phyloP scores from a whole-genome alignment of 2,329 filamentous ascomycete genomes.

The Pyrenophora graminea region DNA sequence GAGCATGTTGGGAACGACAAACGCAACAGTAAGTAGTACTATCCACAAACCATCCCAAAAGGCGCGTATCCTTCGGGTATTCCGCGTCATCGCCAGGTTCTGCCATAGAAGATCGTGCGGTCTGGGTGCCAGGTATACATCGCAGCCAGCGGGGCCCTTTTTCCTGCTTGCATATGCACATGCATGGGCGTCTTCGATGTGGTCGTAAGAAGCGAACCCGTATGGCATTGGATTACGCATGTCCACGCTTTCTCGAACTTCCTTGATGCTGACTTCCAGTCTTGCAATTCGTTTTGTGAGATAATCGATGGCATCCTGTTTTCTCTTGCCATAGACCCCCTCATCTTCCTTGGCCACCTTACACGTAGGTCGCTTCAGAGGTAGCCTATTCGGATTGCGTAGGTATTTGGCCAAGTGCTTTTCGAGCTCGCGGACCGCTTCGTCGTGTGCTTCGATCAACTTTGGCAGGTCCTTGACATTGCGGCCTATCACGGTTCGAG shows the following conservation, averaged over 20 bases:
- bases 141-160: slow-evolving; percentile 77
- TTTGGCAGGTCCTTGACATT: slow-evolving; percentile 89
- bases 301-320: slow-evolving; percentile 93
- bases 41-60: slow-evolving; percentile 86
- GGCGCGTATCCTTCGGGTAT: slow-evolving; percentile 70
- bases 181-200: slow-evolving; percentile 83
- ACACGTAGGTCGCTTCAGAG: slow-evolving; percentile 75
- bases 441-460: slow-evolving; percentile 80
- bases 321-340: slow-evolving; percentile 68
- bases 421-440: slow-evolving; percentile 80
- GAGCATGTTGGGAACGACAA: slow-evolving; percentile 88
- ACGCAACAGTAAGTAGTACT: slow-evolving; percentile 75
- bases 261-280: slow-evolving; percentile 81
- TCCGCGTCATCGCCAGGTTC: slow-evolving; percentile 76
- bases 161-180: slow-evolving; percentile 77
- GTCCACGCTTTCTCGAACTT: slow-evolving; percentile 82
- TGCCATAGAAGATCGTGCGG: slow-evolving; percentile 96
- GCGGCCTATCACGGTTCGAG: slow-evolving; percentile 79
- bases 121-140: slow-evolving; percentile 76
- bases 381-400: slow-evolving; percentile 79
- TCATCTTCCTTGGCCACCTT: slow-evolving; percentile 75
- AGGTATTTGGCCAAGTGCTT: slow-evolving; percentile 79
- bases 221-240: slow-evolving; percentile 86
- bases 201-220: slow-evolving; percentile 90
- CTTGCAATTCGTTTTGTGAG: slow-evolving; percentile 79